A percentile compares a stretch with the other conserved stretches of the same genome.
These are phyloP conservation scores for Helichrysum umbraculigerum DNA, from an alignment of 129 eudicot genomes.

Conservation along the genomic window DNA sequence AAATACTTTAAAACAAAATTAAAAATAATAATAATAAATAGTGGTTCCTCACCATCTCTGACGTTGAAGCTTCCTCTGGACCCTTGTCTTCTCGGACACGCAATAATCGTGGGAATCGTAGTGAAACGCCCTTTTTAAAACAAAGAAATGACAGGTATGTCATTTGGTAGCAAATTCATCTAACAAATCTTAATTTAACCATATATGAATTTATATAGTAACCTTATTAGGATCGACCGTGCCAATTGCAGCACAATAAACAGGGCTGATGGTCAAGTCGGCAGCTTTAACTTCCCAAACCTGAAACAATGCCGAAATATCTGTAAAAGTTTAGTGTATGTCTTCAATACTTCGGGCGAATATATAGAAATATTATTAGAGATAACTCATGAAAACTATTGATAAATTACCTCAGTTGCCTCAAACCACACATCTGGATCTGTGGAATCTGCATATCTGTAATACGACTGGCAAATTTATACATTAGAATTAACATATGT, in stretches of 20 bases:
- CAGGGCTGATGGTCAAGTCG: conserved; percentile 88
- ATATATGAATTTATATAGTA: neutral
- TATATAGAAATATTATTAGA: neutral
- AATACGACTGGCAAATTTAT: conserved; percentile 64
- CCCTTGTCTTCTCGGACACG: conserved; percentile 90
- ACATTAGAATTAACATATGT: conserved; percentile 21
- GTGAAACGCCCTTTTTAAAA: conserved; percentile 69
- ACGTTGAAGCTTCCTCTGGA: conserved; percentile 85
- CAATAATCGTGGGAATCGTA: conserved; percentile 86
- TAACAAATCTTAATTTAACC: neutral
- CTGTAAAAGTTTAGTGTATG: neutral
- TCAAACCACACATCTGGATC: conserved; percentile 97
- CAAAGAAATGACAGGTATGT: neutral
- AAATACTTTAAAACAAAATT: neutral
- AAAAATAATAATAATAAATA: neutral
- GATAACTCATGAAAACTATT: neutral
- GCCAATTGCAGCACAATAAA: conserved; percentile 91
- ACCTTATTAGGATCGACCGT: conserved; percentile 82
- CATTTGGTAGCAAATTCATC: neutral
- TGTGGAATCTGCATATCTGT: conserved; percentile 60
- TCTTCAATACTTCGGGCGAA: neutral
- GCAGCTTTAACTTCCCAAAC: conserved; percentile 99
- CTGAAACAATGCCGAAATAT: conserved; percentile 37
- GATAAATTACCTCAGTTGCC: conserved; percentile 72
- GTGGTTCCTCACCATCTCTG: conserved; percentile 61